These are phyloP conservation scores for Carex scoparia DNA, from an alignment of 176 grass and related monocot genomes.

Conservation along the genomic window DNA sequence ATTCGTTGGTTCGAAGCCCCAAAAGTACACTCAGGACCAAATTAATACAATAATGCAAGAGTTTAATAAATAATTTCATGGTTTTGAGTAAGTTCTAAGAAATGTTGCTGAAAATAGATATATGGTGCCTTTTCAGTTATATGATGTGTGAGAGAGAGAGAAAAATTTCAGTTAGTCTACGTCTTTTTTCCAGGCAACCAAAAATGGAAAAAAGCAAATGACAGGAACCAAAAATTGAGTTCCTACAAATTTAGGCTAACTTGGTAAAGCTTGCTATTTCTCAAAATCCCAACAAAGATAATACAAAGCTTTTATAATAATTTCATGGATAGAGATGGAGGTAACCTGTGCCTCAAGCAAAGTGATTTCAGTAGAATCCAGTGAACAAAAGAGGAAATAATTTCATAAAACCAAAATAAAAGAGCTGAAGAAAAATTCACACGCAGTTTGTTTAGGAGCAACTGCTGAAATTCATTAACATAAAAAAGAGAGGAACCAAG, in stretches of 20 bases:
- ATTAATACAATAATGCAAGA: neutral
- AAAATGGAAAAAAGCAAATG: neutral
- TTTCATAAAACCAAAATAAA: neutral
- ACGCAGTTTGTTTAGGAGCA: neutral
- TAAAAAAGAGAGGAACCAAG: neutral
- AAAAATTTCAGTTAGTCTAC: neutral
- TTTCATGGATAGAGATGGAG: neutral
- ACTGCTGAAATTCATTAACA: neutral
- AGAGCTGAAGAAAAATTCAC: neutral
- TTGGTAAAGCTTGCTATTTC: neutral
- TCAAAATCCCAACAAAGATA: neutral
- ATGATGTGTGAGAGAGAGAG: neutral
- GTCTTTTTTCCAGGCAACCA: neutral
- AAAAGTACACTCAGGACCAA: neutral
- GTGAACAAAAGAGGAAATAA: neutral
- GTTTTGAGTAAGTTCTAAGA: conserved; percentile 21
- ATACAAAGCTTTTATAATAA: conserved; percentile 1
- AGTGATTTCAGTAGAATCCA: neutral
- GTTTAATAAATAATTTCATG: conserved; percentile 8
- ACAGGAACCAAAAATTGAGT: neutral
- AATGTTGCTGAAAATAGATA: conserved; percentile 1
- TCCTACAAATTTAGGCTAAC: neutral
- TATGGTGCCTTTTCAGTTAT: neutral
- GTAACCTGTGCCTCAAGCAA: neutral
- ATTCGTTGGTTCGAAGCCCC: conserved; percentile 6